Evolutionary conservation across 768 basidiomycete genomes (phyloP), one percentile per base, ranked within the genome.

Genomic region (Naganishia friedmannii): DNA sequence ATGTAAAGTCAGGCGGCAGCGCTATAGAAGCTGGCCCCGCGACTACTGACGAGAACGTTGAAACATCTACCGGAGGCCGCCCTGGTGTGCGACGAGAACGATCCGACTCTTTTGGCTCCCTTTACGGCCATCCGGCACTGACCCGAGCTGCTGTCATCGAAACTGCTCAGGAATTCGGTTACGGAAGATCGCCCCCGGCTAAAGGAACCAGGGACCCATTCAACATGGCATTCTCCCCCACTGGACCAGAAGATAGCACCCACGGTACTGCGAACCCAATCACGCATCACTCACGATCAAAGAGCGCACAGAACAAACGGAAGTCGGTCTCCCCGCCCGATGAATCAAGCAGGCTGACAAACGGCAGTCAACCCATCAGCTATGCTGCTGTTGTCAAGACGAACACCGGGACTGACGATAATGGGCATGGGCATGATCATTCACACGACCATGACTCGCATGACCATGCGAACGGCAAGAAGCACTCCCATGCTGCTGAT

Each of bases 151-250:
- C 76, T 28, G 79, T 85, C 32, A 79, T 73, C 86, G 90, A 92
- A 80, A 88, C 90, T 21, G 95, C 94, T 10, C 86, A 92, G 72
- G 89, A 93, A 56, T 87, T 93, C 10, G 83, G 82, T 6, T 81
- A 81, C 66, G 79, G 77, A 45, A 73, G 72, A 34, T 69, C 69
- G 5, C 46, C 57, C 1, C 37, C 60, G 2, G 21, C 60, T 21
- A n/a, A 42, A 42, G 53, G 32, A 10, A 51, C 51, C 13, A 54
- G 57, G 69, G 63, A 66, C 34, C 53, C 39, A 37, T 65, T 53
- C 31, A 46, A 46, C 42, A 58, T 34, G 68, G 68, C 45, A 19
- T 42, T 67, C 31, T 46, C 26, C 31, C 58, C 26, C 26, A 63
- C 53, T n/a, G 55, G n/a, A 21, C 67, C 21, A 26, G 56, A 46